Percentiles rank a stretch among this genome's conserved stretches.
phyloP scores from a whole-genome alignment of 305 asterid species.

The Fraxinus dipetala region DNA sequence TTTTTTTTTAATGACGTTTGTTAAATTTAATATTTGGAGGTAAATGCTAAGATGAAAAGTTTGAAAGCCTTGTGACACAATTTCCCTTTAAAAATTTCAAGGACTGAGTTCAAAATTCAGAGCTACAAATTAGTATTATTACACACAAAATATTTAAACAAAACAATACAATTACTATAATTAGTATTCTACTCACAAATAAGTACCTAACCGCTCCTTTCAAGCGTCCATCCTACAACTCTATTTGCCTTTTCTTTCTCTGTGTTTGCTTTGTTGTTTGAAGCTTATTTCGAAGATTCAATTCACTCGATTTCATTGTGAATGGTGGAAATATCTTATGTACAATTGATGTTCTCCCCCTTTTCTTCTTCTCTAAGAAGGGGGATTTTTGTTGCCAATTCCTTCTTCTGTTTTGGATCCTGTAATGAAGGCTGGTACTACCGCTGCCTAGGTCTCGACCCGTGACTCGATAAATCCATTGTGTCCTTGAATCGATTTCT shows the following conservation, averaged over 20 bases:
- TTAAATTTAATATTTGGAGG: too few relatives aligned
- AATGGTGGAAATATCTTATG: constrained; percentile 86
- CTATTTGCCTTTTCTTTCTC: background rate
- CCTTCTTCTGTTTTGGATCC: constrained; percentile 64
- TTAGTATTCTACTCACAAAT: too few relatives aligned
- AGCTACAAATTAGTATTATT: too few relatives aligned
- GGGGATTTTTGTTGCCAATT: constrained; percentile 52
- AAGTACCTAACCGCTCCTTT: background rate
- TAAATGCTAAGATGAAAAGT: too few relatives aligned
- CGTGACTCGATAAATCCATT: constrained; percentile 31
- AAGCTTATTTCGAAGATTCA: background rate
- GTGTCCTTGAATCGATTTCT: background rate
- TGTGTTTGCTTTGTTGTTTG: background rate
- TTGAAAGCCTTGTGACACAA: too few relatives aligned
- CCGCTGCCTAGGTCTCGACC: constrained; percentile 92
- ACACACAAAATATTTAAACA: too few relatives aligned
- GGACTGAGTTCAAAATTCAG: too few relatives aligned
- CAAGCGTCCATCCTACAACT: background rate
- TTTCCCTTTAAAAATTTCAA: too few relatives aligned
- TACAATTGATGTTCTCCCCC: constrained; percentile 71
- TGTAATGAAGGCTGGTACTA: constrained; percentile 98
- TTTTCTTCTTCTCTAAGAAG: constrained; percentile 49
- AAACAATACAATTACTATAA: too few relatives aligned
- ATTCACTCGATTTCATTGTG: constrained; percentile 40
- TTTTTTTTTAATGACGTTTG: too few relatives aligned